Evolutionary conservation across 257 asterid species (phyloP).

Genomic region (Cruciata laevipes): DNA sequence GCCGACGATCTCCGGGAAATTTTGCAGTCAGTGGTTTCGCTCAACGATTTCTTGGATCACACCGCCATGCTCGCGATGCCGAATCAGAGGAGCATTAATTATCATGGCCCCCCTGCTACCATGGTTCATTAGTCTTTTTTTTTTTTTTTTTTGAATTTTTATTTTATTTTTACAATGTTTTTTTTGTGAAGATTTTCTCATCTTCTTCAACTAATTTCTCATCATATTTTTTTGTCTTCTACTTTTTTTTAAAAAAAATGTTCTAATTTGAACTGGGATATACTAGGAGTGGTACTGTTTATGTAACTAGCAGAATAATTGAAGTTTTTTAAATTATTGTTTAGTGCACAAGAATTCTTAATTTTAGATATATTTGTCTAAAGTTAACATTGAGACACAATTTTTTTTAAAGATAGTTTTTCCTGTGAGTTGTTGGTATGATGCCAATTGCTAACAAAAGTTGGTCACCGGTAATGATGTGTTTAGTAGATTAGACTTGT

Average conservation of each 20-base stretch:
- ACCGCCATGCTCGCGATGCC: constrained; percentile 99
- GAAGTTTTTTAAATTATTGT: background rate
- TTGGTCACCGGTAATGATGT: constrained; percentile 1
- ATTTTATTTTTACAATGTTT: background rate
- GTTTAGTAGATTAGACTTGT: background rate
- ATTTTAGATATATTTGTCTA: too few species aligned
- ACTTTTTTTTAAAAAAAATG: background rate
- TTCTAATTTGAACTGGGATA: background rate
- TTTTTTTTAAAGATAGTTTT: too few species aligned
- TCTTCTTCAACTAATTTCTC: background rate
- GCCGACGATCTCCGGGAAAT: constrained; percentile 73
- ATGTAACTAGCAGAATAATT: constrained; percentile 13
- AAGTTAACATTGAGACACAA: too few species aligned
- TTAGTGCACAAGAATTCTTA: background rate
- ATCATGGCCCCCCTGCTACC: constrained; percentile 38
- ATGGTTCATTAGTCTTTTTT: constrained; percentile 48
- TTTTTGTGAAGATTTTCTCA: background rate
- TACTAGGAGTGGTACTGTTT: background rate
- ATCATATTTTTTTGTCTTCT: background rate
- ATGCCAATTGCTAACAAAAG: background rate
- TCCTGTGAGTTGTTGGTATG: background rate
- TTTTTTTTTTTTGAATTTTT: too few species aligned
- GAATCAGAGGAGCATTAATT: constrained; percentile 63
- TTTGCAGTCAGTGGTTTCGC: constrained; percentile 64
- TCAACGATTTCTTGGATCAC: constrained; percentile 91